These are phyloP conservation scores for Cladochytrium replicatum DNA, from an alignment of 192 early-diverging fungal genomes.

Conservation along the genomic window DNA sequence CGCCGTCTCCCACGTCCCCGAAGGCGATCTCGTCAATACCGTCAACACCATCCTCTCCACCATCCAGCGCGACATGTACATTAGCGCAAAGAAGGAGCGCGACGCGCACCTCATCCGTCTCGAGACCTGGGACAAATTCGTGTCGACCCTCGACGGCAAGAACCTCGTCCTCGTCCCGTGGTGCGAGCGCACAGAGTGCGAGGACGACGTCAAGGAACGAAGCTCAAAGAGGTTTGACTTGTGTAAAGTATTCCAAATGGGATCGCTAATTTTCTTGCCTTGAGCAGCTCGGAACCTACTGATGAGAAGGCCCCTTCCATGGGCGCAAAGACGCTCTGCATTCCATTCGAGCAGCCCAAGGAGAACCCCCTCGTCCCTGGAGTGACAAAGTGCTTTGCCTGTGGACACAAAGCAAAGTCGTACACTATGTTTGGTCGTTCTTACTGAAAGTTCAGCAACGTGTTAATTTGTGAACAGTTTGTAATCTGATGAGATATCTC, in stretches of 20 bases:
- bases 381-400: constrained; percentile 84
- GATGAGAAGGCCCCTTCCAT: constrained; percentile 98
- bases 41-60: constrained; percentile 54
- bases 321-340: constrained; percentile 99
- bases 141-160: constrained; percentile 80
- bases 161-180: constrained; percentile 84
- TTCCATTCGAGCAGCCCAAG: constrained; percentile 87
- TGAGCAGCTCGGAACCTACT: constrained; percentile 74
- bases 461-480: too few species aligned
- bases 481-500: too few species aligned
- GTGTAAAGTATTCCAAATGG: not conserved
- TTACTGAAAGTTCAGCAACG: too few species aligned
- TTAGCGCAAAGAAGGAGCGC: constrained; percentile 65
- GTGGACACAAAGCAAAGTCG: too few species aligned
- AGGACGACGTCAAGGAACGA: constrained; percentile 93
- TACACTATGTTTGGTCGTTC: too few species aligned
- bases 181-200: constrained; percentile 86
- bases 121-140: constrained; percentile 88
- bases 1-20: constrained; percentile 46
- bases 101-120: constrained; percentile 67
- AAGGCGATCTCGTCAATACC: constrained; percentile 48
- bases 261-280: too few species aligned
- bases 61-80: constrained; percentile 88
- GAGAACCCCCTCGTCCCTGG: constrained; percentile 72
- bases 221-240: constrained; percentile 27